Conservation (phyloP, 805 yeast genomes). For the Cyberlindnera xishuangbannaensis region DNA sequence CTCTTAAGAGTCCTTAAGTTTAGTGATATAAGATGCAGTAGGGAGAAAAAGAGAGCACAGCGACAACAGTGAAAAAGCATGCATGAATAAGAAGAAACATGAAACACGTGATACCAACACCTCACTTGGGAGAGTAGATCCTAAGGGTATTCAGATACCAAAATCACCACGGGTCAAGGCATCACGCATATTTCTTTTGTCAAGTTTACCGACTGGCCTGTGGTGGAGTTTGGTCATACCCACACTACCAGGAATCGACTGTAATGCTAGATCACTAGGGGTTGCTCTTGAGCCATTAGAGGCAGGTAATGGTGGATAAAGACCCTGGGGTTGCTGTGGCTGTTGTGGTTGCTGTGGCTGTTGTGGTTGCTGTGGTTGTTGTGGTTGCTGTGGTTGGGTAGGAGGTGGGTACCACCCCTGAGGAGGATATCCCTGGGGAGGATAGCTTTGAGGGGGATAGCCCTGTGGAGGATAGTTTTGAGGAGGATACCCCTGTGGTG, state of each 20-base stretch:
- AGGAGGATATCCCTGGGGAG: constrained; percentile 9
- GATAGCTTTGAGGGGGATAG: constrained; percentile 5
- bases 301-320: constrained; percentile 12
- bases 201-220: constrained; percentile 33
- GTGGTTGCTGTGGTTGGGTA: background rate
- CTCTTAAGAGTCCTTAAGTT: too few species aligned
- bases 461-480: constrained; percentile 27
- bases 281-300: constrained; percentile 7
- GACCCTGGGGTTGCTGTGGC: constrained; percentile 8
- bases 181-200: constrained; percentile 54
- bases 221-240: constrained; percentile 40
- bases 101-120: too few species aligned
- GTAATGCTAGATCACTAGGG: constrained; percentile 40
- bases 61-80: too few species aligned
- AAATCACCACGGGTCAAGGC: constrained; percentile 63
- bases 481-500: constrained; percentile 17
- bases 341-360: too few species aligned
- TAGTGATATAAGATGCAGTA: too few species aligned
- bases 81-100: too few species aligned
- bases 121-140: too few species aligned
- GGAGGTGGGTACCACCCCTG: constrained; percentile 9
- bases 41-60: too few species aligned
- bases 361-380: background rate
- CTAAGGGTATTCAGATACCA: constrained; percentile 61
- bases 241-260: constrained; percentile 40